Base-by-base conservation (phyloP, 768 basidiomycete species). In the Leccinum olivaceopallidum region DNA sequence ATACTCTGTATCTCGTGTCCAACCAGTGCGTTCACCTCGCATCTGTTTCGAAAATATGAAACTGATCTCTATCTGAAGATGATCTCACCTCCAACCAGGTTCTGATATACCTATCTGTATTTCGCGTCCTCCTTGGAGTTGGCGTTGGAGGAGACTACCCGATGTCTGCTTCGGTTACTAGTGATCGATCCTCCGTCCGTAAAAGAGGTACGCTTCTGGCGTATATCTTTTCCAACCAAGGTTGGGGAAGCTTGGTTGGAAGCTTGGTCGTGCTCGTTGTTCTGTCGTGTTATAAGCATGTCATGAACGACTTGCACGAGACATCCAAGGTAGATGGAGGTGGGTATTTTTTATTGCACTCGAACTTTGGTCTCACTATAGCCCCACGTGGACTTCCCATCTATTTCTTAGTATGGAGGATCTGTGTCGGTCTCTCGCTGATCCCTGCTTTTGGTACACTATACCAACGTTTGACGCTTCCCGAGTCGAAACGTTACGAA, bases 391-490 rank as follows among this genome's bases (percentile, higher is more conserved):
- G 32, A 9, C 1, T 47, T 57, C 36, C 49, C 60, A 12, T 37
- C 16, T 28, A 6, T 56, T 12, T n/a, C 48, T 51, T 61, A 83
- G 85, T 85, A 3, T 92, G 90, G 90, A 79, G 90, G 20, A 88
- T 92, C 63, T 78, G 85, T 60, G 72, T 90, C 56, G 90, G 88
- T n/a, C 55, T 92, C 13, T 87, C 86, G n/a, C 80, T 91, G 54
- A 65, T 92, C 9, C 90, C 91, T 7, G 89, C 88, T 0, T 86
- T 89, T 55, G 87, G 71, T 18, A 90, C 89, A 5, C 80, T 92
- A 18, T 91, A 91, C 70, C 86, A 88, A 68, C 86, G 90, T 3
- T 76, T 93, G 48, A 89, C 86, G 0, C 81, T 92, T 12, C 84
- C 86, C 12, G 89, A 92, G 67, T 84, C 88, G 6, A 83, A 78